phyloP scores from a whole-genome alignment of 495 filamentous ascomycete species.

The Jackrogersella minutella region DNA sequence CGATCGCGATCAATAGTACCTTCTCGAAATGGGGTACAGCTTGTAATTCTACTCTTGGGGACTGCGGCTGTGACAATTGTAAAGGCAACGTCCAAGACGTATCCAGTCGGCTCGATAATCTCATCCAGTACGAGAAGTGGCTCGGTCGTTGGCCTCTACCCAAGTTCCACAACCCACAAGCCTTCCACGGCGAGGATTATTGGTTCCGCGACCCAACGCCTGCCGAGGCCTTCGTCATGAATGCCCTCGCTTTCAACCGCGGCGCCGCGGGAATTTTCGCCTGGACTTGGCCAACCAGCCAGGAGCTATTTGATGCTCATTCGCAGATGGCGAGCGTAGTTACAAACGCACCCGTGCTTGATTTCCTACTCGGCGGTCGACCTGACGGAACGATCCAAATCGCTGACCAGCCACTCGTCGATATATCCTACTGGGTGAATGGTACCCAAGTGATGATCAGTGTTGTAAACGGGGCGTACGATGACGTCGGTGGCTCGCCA shows the following conservation, averaged over 20 bases:
- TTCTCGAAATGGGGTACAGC: conserved; percentile 60
- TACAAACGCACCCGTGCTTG: conserved; percentile 46
- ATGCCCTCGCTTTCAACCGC: conserved; percentile 67
- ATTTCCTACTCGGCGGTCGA: conserved; percentile 54
- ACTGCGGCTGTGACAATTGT: conserved; percentile 79
- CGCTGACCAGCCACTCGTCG: conserved; percentile 42
- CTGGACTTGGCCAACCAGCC: conserved; percentile 63
- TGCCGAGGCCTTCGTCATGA: conserved; percentile 67
- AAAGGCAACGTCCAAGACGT: conserved; percentile 64
- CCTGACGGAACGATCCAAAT: conserved; percentile 31
- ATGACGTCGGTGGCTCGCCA: conserved; percentile 32
- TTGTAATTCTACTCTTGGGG: conserved; percentile 72
- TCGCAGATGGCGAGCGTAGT: conserved; percentile 57
- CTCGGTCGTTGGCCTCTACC: conserved; percentile 60
- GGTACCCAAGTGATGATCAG: conserved; percentile 52
- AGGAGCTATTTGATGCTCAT: conserved; percentile 52
- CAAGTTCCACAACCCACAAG: conserved; percentile 69
- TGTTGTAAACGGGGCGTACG: conserved; percentile 54
- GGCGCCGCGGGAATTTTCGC: conserved; percentile 62
- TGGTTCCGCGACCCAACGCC: conserved; percentile 65
- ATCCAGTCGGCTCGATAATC: conserved; percentile 58
- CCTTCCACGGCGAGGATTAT: conserved; percentile 68
- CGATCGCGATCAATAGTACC: conserved; percentile 65
- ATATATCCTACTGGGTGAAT: conserved; percentile 55
- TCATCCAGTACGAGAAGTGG: conserved; percentile 54